Conservation (phyloP, 2,329 filamentous ascomycete genomes). For the Apiospora arundinis region DNA sequence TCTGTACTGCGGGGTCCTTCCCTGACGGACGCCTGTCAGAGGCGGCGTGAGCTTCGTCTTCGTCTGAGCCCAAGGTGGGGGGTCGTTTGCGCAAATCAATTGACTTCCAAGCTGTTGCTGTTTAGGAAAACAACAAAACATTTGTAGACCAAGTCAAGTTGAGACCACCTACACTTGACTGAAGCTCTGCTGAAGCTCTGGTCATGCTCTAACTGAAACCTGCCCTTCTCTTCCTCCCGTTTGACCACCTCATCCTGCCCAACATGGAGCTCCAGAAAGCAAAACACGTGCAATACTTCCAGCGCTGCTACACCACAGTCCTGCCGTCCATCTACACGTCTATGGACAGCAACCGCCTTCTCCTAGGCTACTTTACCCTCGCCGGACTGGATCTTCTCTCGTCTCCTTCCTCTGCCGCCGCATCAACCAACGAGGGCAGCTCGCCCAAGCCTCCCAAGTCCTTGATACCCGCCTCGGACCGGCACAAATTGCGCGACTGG, state of each 20-base stretch:
- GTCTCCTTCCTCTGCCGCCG: constrained; percentile 58
- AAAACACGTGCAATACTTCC: constrained; percentile 89
- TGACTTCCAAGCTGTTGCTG: not conserved
- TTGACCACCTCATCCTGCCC: not conserved
- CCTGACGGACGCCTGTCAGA: not conserved
- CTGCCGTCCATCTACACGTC: constrained; percentile 84
- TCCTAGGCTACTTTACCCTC: constrained; percentile 87
- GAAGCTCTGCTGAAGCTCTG: not conserved
- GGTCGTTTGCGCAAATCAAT: not conserved
- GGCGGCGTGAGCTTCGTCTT: not conserved
- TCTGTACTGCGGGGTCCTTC: constrained; percentile 7
- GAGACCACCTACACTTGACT: not conserved
- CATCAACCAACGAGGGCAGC: constrained; percentile 28
- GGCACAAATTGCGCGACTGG: constrained; percentile 68
- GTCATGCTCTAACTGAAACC: not conserved
- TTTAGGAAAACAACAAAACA: not conserved
- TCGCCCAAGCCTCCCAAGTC: constrained; percentile 60
- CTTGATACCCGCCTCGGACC: constrained; percentile 54
- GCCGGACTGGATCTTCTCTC: constrained; percentile 84
- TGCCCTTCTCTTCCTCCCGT: not conserved
- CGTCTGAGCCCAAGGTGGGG: constrained; percentile 4
- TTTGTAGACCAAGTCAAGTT: not conserved
- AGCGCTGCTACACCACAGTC: constrained; percentile 81
- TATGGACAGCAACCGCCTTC: constrained; percentile 90
- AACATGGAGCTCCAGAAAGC: constrained; percentile 57